These are phyloP conservation scores for Gaillardinia entomophila DNA, from an alignment of 805 yeast genomes.

Conservation along the genomic window DNA sequence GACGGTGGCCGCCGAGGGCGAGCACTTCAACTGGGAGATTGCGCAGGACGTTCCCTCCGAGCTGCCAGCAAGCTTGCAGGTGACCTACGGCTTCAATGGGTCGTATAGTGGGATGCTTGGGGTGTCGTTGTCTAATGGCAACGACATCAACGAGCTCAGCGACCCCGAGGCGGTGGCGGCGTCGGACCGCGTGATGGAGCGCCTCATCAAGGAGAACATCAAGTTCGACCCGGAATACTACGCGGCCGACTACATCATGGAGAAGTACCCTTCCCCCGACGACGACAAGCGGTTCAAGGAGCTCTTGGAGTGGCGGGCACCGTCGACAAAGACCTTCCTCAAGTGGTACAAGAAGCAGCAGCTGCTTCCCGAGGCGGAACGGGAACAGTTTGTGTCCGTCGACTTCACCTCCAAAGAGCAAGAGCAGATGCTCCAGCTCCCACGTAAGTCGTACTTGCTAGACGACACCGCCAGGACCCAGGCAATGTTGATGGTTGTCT, in stretches of 20 bases:
- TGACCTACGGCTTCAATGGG: conserved; percentile 76
- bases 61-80: conserved; percentile 9
- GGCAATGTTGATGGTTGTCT: conserved; percentile 57
- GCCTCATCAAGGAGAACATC: conserved; percentile 59
- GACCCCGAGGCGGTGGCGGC: conserved; percentile 68
- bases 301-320: conserved; percentile 49
- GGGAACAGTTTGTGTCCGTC: conserved; percentile 30
- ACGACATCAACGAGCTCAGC: conserved; percentile 83
- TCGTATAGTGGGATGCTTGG: conserved; percentile 56
- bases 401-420: conserved; percentile 58
- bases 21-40: conserved; percentile 80
- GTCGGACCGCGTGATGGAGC: conserved; percentile 56
- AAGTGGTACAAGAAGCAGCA: conserved; percentile 43
- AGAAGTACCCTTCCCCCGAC: conserved; percentile 51
- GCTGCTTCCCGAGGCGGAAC: conserved; percentile 14
- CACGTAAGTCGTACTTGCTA: conserved; percentile 55
- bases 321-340: conserved; percentile 36
- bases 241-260: conserved; percentile 70
- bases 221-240: conserved; percentile 88
- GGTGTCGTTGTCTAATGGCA: conserved; percentile 70
- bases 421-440: conserved; percentile 62
- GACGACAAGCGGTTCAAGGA: conserved; percentile 43
- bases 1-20: conserved; percentile 45
- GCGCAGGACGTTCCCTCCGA: conserved; percentile 48
- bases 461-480: conserved; percentile 43